Percentiles rank a stretch among this genome's conserved stretches.
Conservation (phyloP, 805 yeast genomes). For the Clavispora phyllophila region DNA sequence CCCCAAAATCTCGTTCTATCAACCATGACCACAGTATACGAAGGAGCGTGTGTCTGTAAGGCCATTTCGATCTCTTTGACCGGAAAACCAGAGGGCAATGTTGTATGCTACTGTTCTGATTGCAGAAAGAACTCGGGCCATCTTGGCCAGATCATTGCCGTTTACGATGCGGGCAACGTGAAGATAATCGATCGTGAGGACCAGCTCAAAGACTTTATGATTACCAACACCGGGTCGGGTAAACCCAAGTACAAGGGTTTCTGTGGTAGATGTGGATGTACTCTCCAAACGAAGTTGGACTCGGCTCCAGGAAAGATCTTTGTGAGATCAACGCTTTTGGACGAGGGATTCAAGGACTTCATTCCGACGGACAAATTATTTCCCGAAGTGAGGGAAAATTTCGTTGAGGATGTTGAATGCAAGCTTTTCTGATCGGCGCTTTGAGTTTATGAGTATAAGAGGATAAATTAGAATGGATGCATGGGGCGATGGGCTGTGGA, state of each 20-base stretch:
- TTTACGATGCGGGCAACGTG: not conserved
- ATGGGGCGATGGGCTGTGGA: no score
- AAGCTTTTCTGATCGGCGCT: no score
- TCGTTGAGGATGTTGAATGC: no score
- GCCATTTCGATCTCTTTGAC: not conserved
- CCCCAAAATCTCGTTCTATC: no score
- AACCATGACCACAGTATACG: no score
- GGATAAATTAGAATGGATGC: no score
- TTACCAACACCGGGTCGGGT: not conserved
- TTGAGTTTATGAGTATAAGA: no score
- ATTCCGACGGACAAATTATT: not conserved
- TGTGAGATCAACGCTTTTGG: not conserved
- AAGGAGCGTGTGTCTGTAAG: not conserved
- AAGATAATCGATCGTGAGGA: not conserved
- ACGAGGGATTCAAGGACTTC: not conserved
- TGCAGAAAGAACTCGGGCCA: not conserved
- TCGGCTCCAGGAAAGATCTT: not conserved
- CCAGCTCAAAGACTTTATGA: not conserved
- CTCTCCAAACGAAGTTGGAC: not conserved
- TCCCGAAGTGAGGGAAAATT: not conserved
- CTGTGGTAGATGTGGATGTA: not conserved
- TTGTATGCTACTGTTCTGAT: not conserved
- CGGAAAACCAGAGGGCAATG: not conserved
- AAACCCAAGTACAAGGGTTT: slow-evolving; percentile 1
- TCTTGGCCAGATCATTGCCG: not conserved